Base-by-base conservation (phyloP, 345 rosid species). In the Sapria himalayana region DNA sequence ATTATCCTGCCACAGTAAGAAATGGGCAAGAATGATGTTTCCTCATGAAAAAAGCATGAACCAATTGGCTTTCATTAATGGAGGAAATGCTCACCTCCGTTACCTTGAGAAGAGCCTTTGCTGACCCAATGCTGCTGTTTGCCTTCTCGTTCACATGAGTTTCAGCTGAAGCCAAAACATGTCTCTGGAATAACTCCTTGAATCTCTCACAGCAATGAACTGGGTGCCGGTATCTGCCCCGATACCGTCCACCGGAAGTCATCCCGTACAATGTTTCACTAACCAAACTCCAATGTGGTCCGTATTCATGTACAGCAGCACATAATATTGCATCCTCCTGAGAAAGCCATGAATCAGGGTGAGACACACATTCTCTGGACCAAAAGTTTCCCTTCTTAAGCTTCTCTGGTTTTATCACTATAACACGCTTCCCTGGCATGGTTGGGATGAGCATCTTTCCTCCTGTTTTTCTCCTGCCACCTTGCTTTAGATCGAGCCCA, bases 261-360 rank as follows among this genome's bases (percentile, higher is more conserved):
- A 84, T 80, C 51, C 94, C 81, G 50, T 77, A 80, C 21, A 91
- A 70, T 20, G 71, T 59, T 17, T 56, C 96, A 29, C 92, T 71
- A 48, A 68, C 85, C 54, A 91, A 72, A 59, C 69, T 81, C 99
- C 99, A 91, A 19, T 80, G 59, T 19, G 79, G 55, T 34, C 94
- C 99, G 73, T 91, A 91, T 65, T 91, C 99, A 64, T 91, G 99
- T 33, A 91, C 93, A 53, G 74, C 70, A 42, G 99, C 99, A 70
- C 99, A 77, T 72, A 91, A 64, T 59, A 84, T 48, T 45, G 99
- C 96, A 68, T 91, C 99, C 70, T 91, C 99, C 57, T 73, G 96
- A 19, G 96, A 70, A 64, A 70, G 62, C 99, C 99, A 91, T 49
- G 61, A 61, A 68, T 80, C 96, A 51, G 99, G 91, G 15, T 62